Evolutionary conservation across 2,329 filamentous ascomycete genomes (phyloP).

Genomic region (Stagonosporopsis rhizophila): DNA sequence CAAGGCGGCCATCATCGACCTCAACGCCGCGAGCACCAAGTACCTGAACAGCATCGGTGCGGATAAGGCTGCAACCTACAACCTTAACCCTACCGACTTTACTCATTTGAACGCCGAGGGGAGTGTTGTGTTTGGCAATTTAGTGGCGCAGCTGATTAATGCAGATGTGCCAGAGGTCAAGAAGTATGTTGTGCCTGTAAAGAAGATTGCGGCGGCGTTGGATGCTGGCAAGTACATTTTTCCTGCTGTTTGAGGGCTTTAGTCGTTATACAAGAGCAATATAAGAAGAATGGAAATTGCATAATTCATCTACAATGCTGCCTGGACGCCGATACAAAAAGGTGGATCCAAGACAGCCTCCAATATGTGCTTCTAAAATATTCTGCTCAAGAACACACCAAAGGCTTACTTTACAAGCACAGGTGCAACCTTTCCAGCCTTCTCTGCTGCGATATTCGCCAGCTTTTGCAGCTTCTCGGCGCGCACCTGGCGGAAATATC

Average conservation of each 20-base stretch:
- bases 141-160: conserved; percentile 28
- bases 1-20: conserved; percentile 54
- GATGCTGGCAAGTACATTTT: conserved; percentile 24
- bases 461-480: conserved; percentile 73
- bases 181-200: conserved; percentile 24
- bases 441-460: conserved; percentile 68
- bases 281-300: not conserved
- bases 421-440: conserved; percentile 49
- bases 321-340: conserved; percentile 5
- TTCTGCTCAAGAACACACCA: not conserved
- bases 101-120: conserved; percentile 32
- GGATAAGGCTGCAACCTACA: conserved; percentile 56
- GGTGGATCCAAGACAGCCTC: not conserved
- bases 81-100: conserved; percentile 45
- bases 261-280: not conserved
- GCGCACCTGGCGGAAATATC: conserved; percentile 76
- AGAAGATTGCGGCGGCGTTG: conserved; percentile 20
- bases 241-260: conserved; percentile 6
- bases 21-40: conserved; percentile 58
- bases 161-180: conserved; percentile 14
- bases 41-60: conserved; percentile 62
- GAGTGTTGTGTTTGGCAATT: conserved; percentile 34
- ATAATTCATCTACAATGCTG: not conserved
- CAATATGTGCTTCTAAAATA: conserved; percentile 4
- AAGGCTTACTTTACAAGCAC: conserved; percentile 40